Evolutionary conservation across 2,329 filamentous ascomycete species (phyloP).

Genomic region (Calonectria multiphialidica): DNA sequence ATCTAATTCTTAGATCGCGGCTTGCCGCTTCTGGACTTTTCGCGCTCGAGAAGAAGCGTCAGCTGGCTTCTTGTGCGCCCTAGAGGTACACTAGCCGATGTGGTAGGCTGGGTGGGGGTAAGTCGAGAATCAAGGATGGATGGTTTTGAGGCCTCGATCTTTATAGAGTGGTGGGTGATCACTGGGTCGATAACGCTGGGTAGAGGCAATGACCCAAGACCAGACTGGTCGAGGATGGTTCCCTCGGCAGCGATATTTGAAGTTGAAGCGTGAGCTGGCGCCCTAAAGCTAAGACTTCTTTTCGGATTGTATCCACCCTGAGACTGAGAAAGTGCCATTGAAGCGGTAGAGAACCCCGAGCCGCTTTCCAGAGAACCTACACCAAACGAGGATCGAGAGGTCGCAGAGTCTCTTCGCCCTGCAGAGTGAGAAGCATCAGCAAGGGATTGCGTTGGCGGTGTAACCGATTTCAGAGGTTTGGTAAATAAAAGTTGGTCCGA

Average conservation of each 20-base stretch:
- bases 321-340: slow-evolving; percentile 49
- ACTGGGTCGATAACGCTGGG: slow-evolving; percentile 34
- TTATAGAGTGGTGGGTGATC: slow-evolving; percentile 41
- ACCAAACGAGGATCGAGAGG: slow-evolving; percentile 37
- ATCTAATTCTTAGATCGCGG: slow-evolving; percentile 43
- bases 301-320: slow-evolving; percentile 44
- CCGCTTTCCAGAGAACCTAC: slow-evolving; percentile 39
- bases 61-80: slow-evolving; percentile 73
- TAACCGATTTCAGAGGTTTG: slow-evolving; percentile 25
- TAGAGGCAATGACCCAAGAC: slow-evolving; percentile 46
- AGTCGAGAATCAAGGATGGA: slow-evolving; percentile 54
- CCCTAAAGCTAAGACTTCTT: slow-evolving; percentile 20
- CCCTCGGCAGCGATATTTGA: slow-evolving; percentile 57
- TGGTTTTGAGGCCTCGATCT: slow-evolving; percentile 34
- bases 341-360: slow-evolving; percentile 27
- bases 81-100: slow-evolving; percentile 59
- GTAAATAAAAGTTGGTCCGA: slow-evolving; percentile 26
- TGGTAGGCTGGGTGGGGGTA: slow-evolving; percentile 63
- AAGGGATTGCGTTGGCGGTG: slow-evolving; percentile 41
- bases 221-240: slow-evolving; percentile 57
- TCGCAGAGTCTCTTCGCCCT: slow-evolving; percentile 34
- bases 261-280: slow-evolving; percentile 48
- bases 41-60: slow-evolving; percentile 67
- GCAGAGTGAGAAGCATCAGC: slow-evolving; percentile 37
- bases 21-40: slow-evolving; percentile 54